A percentile compares a stretch with the other conserved stretches of the same genome.
phyloP scores from a whole-genome alignment of 1,284 basidiomycete genomes.

The Leccinum angustisporum region DNA sequence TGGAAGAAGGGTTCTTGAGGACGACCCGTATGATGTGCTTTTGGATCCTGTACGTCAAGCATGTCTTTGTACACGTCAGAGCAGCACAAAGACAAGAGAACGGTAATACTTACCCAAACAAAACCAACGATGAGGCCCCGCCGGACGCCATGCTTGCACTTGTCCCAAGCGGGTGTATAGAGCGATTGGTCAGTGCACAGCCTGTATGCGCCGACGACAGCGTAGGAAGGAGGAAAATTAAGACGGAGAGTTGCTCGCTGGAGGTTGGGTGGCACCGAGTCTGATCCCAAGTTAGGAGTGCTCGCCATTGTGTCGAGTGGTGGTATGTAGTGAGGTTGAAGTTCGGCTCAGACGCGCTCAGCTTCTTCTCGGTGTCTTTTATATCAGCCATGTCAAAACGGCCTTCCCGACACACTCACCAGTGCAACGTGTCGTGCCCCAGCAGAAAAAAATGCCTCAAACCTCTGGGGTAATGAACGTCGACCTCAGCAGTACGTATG shows the following conservation, averaged over 20 bases:
- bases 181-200: conserved; percentile 65
- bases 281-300: no score
- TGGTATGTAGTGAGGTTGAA: not conserved
- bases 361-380: not conserved
- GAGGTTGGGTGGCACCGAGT: no score
- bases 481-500: conserved; percentile 22
- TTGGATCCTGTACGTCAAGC: conserved; percentile 65
- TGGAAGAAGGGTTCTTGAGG: conserved; percentile 55
- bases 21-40: conserved; percentile 61
- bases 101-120: conserved; percentile 58
- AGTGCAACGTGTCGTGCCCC: not conserved
- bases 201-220: conserved; percentile 72
- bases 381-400: not conserved
- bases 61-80: conserved; percentile 40
- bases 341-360: not conserved
- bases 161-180: conserved; percentile 71
- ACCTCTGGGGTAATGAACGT: conserved; percentile 12
- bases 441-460: not conserved
- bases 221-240: conserved; percentile 71
- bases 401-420: not conserved
- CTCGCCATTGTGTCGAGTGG: not conserved
- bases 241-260: conserved; percentile 54
- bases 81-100: not conserved
- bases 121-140: conserved; percentile 62
- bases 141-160: conserved; percentile 66